phyloP scores from a whole-genome alignment of 257 asterid species.

The Craterostigma plantagineum region DNA sequence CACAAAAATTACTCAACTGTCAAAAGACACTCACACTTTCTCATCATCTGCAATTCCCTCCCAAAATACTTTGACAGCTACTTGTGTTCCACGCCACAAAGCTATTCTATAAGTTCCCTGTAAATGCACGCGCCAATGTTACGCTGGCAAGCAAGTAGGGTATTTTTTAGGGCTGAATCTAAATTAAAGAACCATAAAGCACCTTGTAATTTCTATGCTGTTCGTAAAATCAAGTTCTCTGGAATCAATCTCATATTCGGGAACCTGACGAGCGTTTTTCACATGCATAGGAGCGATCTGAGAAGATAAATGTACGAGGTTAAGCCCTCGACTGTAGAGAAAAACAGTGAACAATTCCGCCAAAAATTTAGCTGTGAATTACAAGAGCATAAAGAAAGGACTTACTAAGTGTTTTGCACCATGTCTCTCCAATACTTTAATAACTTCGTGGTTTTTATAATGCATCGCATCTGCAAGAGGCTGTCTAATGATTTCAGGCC shows the following conservation, averaged over 20 bases:
- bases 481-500: constrained; percentile 24
- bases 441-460: constrained; percentile 51
- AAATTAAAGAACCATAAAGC: not conserved
- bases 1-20: not conserved
- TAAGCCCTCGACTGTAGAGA: too few relatives aligned
- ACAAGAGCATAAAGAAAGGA: not conserved
- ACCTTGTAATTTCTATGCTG: constrained; percentile 69
- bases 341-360: too few relatives aligned
- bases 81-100: constrained; percentile 64
- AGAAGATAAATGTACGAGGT: not conserved
- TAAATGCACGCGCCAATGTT: constrained; percentile 3
- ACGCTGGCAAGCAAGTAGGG: constrained; percentile 1
- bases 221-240: constrained; percentile 68
- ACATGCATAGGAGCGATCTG: constrained; percentile 92
- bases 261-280: constrained; percentile 52
- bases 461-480: constrained; percentile 91
- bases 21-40: constrained; percentile 70
- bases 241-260: constrained; percentile 75
- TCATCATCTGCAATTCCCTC: constrained; percentile 46
- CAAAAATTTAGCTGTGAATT: too few relatives aligned
- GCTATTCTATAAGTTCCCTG: constrained; percentile 85
- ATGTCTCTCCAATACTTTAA: constrained; percentile 58
- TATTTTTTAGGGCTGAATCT: too few relatives aligned
- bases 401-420: constrained; percentile 66
- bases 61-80: constrained; percentile 69